Base-by-base conservation (phyloP, 2,329 filamentous ascomycete species). In the Teratosphaeriaceae sp. region DNA sequence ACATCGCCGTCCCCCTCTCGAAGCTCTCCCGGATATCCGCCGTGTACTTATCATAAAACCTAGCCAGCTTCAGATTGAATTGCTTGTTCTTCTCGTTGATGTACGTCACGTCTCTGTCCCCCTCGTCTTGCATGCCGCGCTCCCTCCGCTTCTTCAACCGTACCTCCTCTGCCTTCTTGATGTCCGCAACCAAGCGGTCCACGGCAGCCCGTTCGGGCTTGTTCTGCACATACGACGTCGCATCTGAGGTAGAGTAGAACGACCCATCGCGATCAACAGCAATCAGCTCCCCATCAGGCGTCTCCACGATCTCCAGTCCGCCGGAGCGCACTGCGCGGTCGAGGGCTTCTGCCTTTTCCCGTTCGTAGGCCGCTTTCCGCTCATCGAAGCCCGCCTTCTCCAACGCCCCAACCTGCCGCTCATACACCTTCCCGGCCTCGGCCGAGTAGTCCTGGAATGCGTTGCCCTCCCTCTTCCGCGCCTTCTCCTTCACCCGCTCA, bases 81-180 rank as follows among this genome's bases (percentile, higher is more conserved):
- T 96, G 88, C 75, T 97, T 97, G 75, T 98, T 98, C 83, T 98
- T 96, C 70, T 96, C 88, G 70, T 98, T 98, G 78, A 98, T 98
- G 68, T 95, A 97, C 6, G 90, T 97, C 57, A 97, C 85, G 66
- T 98, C 92, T 21, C 80, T 84, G 37, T 89, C 85, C 50, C 94
- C 88, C 45, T 89, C 88, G 30, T 70, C 66, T 62, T 82, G 78
- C 11, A 79, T 78, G 63, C 85, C 80, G 41, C 88, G 76, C 52
- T 94, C 87, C 63, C 79, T 82, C 57, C 88, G 76, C 72, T 94
- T 94, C 76, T 89, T 94, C 59, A 94, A 62, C 40, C 88, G 75
- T 40, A 81, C 76, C 56, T 94, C 88, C 67, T 98, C 92, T 1
- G 89, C 88, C 70, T 90, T 89, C 61, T 81, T 78, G 59, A 97